Conservation (phyloP, 768 basidiomycete genomes). For the Russula virescens region DNA sequence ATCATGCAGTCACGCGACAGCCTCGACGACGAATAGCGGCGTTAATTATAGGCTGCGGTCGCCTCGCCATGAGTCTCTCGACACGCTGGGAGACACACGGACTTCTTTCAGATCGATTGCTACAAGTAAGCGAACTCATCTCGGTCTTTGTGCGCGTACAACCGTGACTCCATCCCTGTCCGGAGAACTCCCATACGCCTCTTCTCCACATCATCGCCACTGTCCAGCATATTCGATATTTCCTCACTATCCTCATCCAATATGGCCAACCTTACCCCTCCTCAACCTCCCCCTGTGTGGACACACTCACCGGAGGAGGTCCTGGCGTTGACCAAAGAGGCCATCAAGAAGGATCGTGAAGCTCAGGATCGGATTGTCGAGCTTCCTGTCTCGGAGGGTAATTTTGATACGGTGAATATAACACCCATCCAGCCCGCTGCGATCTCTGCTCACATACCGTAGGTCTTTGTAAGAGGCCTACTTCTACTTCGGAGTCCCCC, state of each 20-base stretch:
- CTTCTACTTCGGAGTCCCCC: constrained; percentile 12
- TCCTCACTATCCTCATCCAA: neutral
- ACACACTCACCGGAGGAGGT: constrained; percentile 55
- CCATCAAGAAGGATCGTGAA: constrained; percentile 51
- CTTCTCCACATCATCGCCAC: constrained; percentile 3
- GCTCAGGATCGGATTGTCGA: constrained; percentile 55
- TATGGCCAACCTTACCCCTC: constrained; percentile 52
- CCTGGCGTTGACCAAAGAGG: constrained; percentile 45
- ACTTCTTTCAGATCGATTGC: constrained; percentile 8
- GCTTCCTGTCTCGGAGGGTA: constrained; percentile 50
- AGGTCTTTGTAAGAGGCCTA: constrained; percentile 61
- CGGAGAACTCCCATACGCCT: neutral
- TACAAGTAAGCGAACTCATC: neutral
- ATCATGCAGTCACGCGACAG: constrained; percentile 4
- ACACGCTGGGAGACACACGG: constrained; percentile 11
- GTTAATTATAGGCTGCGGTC: constrained; percentile 4
- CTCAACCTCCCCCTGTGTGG: constrained; percentile 64
- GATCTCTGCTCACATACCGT: constrained; percentile 27
- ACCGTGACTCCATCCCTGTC: neutral
- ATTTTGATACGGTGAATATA: constrained; percentile 56
- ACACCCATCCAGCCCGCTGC: neutral
- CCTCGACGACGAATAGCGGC: constrained; percentile 12
- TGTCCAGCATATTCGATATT: constrained; percentile 12
- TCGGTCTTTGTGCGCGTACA: neutral
- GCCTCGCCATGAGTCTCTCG: constrained; percentile 11